Conservation (phyloP, 495 filamentous ascomycete genomes). For the Tuber aestivum region DNA sequence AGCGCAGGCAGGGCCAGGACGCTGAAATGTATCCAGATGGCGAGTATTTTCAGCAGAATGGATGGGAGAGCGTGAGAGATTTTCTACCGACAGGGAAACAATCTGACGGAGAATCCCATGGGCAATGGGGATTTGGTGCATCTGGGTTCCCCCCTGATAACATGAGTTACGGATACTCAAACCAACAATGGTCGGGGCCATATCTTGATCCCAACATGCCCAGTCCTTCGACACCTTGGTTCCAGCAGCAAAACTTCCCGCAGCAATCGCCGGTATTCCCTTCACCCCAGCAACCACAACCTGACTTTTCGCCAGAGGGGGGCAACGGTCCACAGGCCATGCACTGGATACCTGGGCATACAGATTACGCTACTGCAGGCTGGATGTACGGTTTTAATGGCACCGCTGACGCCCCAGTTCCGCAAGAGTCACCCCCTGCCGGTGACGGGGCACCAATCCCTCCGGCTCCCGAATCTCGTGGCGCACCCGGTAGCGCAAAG, state of each 20-base stretch:
- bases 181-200: conserved; percentile 8
- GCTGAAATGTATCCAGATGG: neutral
- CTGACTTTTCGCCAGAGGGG: neutral
- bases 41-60: conserved; percentile 26
- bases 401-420: neutral
- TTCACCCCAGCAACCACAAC: conserved; percentile 2
- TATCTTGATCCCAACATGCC: conserved; percentile 20
- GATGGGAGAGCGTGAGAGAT: conserved; percentile 18
- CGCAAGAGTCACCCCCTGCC: neutral
- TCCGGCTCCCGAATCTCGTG: neutral
- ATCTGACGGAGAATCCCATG: neutral
- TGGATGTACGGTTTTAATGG: conserved; percentile 37
- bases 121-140: conserved; percentile 5
- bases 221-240: conserved; percentile 31
- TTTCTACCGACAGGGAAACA: conserved; percentile 14
- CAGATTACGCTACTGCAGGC: conserved; percentile 38
- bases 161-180: neutral
- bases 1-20: conserved; percentile 17
- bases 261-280: conserved; percentile 34
- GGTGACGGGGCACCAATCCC: neutral
- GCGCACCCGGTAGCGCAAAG: neutral
- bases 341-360: conserved; percentile 39
- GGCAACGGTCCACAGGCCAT: conserved; percentile 27
- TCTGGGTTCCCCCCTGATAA: neutral
- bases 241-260: conserved; percentile 23